These are phyloP conservation scores for Penicillium italicum DNA, from an alignment of 2,329 filamentous ascomycete genomes.

Conservation along the genomic window DNA sequence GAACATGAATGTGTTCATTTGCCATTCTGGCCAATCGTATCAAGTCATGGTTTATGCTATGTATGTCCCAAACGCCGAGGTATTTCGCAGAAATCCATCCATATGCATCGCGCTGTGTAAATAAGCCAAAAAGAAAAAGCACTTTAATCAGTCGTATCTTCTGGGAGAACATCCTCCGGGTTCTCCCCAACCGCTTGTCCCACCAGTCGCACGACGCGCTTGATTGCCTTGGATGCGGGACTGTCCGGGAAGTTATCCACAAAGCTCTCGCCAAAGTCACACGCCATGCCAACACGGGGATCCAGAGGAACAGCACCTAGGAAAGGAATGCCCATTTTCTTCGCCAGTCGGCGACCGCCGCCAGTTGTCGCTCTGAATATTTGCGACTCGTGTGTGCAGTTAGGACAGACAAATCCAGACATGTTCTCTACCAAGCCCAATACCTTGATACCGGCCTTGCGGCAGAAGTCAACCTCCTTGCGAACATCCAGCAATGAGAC, in stretches of 20 bases:
- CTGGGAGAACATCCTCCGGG: constrained; percentile 48
- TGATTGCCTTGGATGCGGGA: constrained; percentile 79
- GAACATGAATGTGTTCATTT: constrained; percentile 1
- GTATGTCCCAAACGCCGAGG: constrained; percentile 20
- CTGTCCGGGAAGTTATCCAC: constrained; percentile 92
- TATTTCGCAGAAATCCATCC: not conserved
- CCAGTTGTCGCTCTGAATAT: constrained; percentile 93
- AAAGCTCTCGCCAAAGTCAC: constrained; percentile 96
- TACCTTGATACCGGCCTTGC: constrained; percentile 85
- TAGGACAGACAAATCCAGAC: constrained; percentile 93
- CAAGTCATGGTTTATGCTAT: constrained; percentile 16
- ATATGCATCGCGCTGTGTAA: constrained; percentile 25
- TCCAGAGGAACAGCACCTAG: constrained; percentile 87
- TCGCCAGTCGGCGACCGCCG: constrained; percentile 72
- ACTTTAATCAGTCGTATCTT: constrained; percentile 28
- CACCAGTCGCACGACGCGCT: constrained; percentile 71
- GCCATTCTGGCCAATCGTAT: constrained; percentile 13
- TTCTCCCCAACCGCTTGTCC: constrained; percentile 63
- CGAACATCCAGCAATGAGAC: constrained; percentile 86
- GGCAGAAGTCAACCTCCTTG: constrained; percentile 97
- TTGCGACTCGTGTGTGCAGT: constrained; percentile 73
- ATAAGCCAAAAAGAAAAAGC: constrained; percentile 9
- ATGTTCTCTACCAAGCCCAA: constrained; percentile 96
- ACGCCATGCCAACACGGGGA: constrained; percentile 90
- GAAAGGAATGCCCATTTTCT: constrained; percentile 85